These are phyloP conservation scores for Calonectria pteridis DNA, from an alignment of 2,329 filamentous ascomycete genomes.

Conservation along the genomic window DNA sequence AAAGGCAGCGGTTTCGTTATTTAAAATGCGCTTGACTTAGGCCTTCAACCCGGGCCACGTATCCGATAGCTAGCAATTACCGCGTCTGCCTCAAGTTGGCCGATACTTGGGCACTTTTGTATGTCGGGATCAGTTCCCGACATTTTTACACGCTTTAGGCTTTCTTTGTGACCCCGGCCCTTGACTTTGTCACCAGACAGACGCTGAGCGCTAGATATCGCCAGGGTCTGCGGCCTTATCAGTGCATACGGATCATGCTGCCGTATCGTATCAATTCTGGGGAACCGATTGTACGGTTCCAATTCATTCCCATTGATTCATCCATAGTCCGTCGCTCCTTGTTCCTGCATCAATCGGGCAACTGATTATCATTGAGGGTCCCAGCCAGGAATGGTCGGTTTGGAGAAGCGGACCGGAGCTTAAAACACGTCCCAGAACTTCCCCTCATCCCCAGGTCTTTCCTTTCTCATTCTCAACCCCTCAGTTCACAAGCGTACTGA, in stretches of 20 bases:
- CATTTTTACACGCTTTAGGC: background rate
- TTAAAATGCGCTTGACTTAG: background rate
- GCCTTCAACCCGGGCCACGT: background rate
- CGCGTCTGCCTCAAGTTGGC: background rate
- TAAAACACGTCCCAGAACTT: conserved; percentile 17
- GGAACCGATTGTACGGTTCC: background rate
- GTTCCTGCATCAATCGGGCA: conserved; percentile 14
- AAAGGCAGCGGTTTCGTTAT: background rate
- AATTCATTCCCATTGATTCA: background rate
- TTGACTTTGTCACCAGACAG: background rate
- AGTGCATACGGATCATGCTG: background rate
- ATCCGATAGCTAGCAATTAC: background rate
- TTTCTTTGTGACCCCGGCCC: background rate
- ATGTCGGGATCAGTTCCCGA: conserved; percentile 7
- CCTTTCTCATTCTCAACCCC: background rate
- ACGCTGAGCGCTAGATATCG: background rate
- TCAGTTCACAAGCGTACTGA: background rate
- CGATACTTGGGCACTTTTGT: background rate
- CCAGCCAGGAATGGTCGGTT: background rate
- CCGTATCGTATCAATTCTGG: conserved; percentile 8
- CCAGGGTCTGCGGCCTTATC: conserved; percentile 16
- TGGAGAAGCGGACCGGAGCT: background rate
- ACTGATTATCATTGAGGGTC: conserved; percentile 1
- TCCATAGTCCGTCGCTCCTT: background rate
- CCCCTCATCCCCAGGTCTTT: conserved; percentile 14